phyloP scores from a whole-genome alignment of 1,284 basidiomycete genomes.

The Pulveroboletus sp. region DNA sequence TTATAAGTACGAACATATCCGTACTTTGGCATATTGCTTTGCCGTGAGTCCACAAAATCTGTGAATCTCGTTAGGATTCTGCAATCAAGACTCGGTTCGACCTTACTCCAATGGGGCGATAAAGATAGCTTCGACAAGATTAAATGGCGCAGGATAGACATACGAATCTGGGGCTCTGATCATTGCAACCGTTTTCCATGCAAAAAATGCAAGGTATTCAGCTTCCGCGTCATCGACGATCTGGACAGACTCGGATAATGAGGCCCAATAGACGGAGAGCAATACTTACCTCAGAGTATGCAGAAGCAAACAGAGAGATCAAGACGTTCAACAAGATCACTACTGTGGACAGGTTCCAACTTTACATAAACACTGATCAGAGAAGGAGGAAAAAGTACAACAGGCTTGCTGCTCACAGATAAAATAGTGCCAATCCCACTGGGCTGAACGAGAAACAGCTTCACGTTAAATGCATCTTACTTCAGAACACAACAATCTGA shows the following conservation, averaged over 20 bases:
- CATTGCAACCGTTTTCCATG: constrained; percentile 78
- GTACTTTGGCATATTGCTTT: constrained; percentile 55
- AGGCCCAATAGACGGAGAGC: neutral
- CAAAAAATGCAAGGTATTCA: constrained; percentile 89
- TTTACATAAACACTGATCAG: constrained; percentile 27
- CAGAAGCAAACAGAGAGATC: constrained; percentile 91
- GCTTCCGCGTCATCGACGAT: constrained; percentile 63
- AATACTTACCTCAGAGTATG: constrained; percentile 77
- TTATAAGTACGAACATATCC: constrained; percentile 7
- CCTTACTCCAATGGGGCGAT: constrained; percentile 84
- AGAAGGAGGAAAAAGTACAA: neutral
- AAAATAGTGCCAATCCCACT: constrained; percentile 76
- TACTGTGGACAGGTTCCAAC: constrained; percentile 85
- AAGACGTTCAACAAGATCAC: constrained; percentile 91
- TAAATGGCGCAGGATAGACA: constrained; percentile 78
- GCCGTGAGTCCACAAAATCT: constrained; percentile 48
- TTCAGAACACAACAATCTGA: constrained; percentile 19
- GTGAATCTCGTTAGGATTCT: constrained; percentile 10
- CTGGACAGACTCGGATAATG: constrained; percentile 27
- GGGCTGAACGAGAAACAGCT: constrained; percentile 38
- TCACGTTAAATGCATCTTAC: constrained; percentile 13
- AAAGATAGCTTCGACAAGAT: constrained; percentile 79
- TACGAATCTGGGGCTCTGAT: constrained; percentile 81
- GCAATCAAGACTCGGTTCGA: neutral
- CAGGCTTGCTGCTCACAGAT: constrained; percentile 51